Conservation (phyloP, 2,329 filamentous ascomycete genomes). For the Ophiocordyceps camponoti-floridani region DNA sequence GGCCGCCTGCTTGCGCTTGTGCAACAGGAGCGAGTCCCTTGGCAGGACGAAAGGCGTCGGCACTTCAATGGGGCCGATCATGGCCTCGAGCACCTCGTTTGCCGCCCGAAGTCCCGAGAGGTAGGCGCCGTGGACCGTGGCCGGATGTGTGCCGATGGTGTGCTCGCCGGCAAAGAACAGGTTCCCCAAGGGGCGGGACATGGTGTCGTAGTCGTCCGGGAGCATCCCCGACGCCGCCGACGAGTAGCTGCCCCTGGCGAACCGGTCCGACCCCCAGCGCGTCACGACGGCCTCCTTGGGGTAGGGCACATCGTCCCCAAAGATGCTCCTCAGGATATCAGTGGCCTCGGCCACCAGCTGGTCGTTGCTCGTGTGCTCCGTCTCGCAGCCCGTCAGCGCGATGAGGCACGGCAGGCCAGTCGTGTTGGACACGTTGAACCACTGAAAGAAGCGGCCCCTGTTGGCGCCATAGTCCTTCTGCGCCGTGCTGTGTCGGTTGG, state of each 20-base stretch:
- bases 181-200: slow-evolving; percentile 72
- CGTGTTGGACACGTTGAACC: slow-evolving; percentile 89
- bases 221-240: slow-evolving; percentile 72
- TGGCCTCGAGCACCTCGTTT: slow-evolving; percentile 62
- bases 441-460: slow-evolving; percentile 89
- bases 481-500: slow-evolving; percentile 48
- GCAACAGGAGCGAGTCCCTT: slow-evolving; percentile 31
- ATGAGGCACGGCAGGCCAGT: slow-evolving; percentile 77
- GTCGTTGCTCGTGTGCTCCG: slow-evolving; percentile 59
- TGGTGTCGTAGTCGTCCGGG: slow-evolving; percentile 77
- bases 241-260: slow-evolving; percentile 89
- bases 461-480: slow-evolving; percentile 64
- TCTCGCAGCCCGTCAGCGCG: slow-evolving; percentile 78
- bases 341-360: slow-evolving; percentile 69
- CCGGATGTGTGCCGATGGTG: slow-evolving; percentile 87
- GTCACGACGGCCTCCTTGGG: slow-evolving; percentile 81
- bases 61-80: slow-evolving; percentile 67
- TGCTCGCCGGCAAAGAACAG: slow-evolving; percentile 93
- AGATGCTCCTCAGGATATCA: slow-evolving; percentile 58
- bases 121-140: slow-evolving; percentile 93
- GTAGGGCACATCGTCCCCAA: slow-evolving; percentile 50
- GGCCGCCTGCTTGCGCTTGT: slow-evolving; percentile 36
- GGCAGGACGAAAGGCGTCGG: slow-evolving; percentile 57
- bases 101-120: slow-evolving; percentile 82
- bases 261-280: slow-evolving; percentile 78